Conservation (phyloP, 257 asterid genomes). For the Penstemon newberryi region DNA sequence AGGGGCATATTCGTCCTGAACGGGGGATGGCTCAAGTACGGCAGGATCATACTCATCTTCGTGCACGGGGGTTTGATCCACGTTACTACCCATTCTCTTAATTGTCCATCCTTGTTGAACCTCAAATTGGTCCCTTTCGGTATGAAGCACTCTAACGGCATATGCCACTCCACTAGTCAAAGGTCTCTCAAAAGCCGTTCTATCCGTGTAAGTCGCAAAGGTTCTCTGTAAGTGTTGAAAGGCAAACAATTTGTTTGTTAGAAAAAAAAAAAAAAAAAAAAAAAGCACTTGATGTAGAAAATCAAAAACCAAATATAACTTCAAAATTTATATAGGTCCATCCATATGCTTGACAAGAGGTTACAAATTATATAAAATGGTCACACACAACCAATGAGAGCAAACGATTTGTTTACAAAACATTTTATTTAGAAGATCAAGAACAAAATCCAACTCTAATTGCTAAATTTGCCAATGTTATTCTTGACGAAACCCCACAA, state of each 20-base stretch:
- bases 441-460: too few species aligned
- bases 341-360: background rate
- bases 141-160: slow-evolving; percentile 86
- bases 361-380: too few species aligned
- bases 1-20: slow-evolving; percentile 91
- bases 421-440: too few species aligned
- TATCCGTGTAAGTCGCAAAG: slow-evolving; percentile 79
- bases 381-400: too few species aligned
- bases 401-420: too few species aligned
- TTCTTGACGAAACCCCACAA: too few species aligned
- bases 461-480: too few species aligned
- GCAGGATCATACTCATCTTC: slow-evolving; percentile 76
- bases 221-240: slow-evolving; percentile 52
- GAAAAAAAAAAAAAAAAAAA: too few species aligned
- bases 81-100: slow-evolving; percentile 78
- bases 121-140: slow-evolving; percentile 82
- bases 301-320: slow-evolving; percentile 20
- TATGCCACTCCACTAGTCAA: slow-evolving; percentile 98
- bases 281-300: slow-evolving; percentile 4
- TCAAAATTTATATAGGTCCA: background rate
- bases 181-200: slow-evolving; percentile 95
- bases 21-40: slow-evolving; percentile 74
- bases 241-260: slow-evolving; percentile 12
- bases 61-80: slow-evolving; percentile 85
- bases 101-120: slow-evolving; percentile 84